These are phyloP conservation scores for Boletus bicolor DNA, from an alignment of 768 basidiomycete species.

Conservation along the genomic window DNA sequence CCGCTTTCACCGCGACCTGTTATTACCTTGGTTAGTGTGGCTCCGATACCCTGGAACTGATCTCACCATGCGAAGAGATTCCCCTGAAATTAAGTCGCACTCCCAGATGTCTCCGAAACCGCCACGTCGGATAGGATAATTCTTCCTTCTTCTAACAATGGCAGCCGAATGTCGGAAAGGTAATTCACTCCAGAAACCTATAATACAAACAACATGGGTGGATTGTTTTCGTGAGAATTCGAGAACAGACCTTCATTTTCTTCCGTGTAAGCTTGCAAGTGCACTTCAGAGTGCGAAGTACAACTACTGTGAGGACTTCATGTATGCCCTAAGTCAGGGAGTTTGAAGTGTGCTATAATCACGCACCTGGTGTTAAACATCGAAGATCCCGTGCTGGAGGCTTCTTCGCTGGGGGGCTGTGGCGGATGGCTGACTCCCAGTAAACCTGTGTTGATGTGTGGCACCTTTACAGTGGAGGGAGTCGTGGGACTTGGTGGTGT, in stretches of 20 bases:
- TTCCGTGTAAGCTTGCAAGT: conserved; percentile 1
- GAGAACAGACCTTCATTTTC: conserved; percentile 9
- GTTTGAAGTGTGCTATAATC: neutral
- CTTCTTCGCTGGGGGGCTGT: conserved; percentile 1
- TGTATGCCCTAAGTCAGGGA: neutral
- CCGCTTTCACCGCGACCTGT: conserved; percentile 23
- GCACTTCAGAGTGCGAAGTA: conserved; percentile 11
- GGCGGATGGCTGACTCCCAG: neutral
- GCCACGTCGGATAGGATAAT: conserved; percentile 9
- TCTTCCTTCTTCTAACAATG: conserved; percentile 1
- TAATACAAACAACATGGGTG: neutral
- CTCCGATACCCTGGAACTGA: neutral
- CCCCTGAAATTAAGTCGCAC: conserved; percentile 19
- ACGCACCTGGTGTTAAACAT: conserved; percentile 9
- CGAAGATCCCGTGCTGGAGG: conserved; percentile 1
- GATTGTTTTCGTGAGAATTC: neutral
- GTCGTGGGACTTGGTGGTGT: conserved; percentile 4
- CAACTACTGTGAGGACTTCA: conserved; percentile 12
- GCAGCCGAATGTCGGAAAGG: conserved; percentile 3
- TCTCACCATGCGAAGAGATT: conserved; percentile 4
- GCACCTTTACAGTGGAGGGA: neutral
- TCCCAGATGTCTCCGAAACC: conserved; percentile 24
- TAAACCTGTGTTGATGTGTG: neutral
- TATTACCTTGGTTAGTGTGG: neutral
- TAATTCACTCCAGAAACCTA: conserved; percentile 8